Evolutionary conservation across 2,329 filamentous ascomycete species (phyloP), one percentile per base, ranked within the genome.

Genomic region (Furcasterigmium sp.): DNA sequence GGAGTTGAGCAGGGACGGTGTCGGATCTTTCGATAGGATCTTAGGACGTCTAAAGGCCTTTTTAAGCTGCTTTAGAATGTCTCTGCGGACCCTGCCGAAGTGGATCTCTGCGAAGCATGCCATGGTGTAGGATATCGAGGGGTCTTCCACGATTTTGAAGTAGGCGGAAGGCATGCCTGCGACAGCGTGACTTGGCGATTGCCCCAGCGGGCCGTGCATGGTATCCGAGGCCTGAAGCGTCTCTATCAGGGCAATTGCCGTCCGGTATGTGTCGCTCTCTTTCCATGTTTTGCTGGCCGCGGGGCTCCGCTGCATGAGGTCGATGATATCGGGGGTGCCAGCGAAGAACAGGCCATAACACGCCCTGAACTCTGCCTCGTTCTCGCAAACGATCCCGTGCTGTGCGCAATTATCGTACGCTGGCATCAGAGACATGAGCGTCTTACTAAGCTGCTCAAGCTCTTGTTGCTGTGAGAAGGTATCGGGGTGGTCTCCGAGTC

Each of bases 71-170:
- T 71, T 70, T 15, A 85, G 57, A 14, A 82, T 75, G 11, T 73
- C 70, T 42, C 78, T 76, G 32, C 82, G 78, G 25, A 84, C 64
- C 28, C 72, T 68, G 32, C 77, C 75, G 45, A 85, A 84, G 53
- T 83, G 79, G n/a, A 81, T 76, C 53, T 85, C 81, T 7, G 80
- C 80, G 46, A 85, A 76, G 51, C 82, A 85, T 13, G 80, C 82
- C 78, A 85, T 83, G 1, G 79, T 83, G 54, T 85, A 85, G 1
- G 82, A 84, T 3, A 83, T 74, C 14, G 67, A 62, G 0, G 68
- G 64, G 32, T 74, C 69, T 50, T 77, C 69, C 21, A 85, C 65
- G 38, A 85, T 80, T 19, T 72, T 68, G 54, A 85, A 84, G 56
- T 76, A 84, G 15, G 74, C 69, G 19, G 68, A 64, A 36, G 71